phyloP scores from a whole-genome alignment of 331 rosid species.

The Erythrophleum ivorense region DNA sequence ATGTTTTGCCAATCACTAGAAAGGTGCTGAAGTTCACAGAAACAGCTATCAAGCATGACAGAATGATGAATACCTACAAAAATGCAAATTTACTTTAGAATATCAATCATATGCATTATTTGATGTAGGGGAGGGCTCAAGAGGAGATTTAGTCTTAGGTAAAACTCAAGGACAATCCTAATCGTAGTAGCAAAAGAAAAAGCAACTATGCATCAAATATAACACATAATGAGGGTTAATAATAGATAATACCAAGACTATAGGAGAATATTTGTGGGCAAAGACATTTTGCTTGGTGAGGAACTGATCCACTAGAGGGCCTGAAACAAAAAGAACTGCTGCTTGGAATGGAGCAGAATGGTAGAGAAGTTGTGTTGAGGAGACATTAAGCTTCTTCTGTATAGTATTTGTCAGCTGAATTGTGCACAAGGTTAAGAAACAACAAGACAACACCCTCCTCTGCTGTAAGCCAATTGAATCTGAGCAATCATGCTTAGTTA shows the following conservation, averaged over 20 bases:
- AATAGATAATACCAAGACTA: conserved; percentile 59
- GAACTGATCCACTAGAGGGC: conserved; percentile 74
- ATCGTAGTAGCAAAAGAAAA: too few species aligned
- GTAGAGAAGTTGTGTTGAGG: conserved; percentile 82
- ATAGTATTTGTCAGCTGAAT: conserved; percentile 84
- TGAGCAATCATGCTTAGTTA: background rate
- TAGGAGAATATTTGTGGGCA: conserved; percentile 65
- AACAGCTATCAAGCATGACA: conserved; percentile 78
- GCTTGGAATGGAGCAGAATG: conserved; percentile 88
- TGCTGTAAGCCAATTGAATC: background rate
- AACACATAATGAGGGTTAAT: background rate
- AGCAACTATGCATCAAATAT: background rate
- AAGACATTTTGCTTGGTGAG: conserved; percentile 73
- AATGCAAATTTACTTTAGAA: background rate
- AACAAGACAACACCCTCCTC: background rate
- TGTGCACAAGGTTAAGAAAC: conserved; percentile 50
- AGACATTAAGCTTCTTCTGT: conserved; percentile 79
- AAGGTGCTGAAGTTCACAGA: conserved; percentile 86
- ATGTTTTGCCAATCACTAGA: conserved; percentile 80
- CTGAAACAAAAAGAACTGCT: conserved; percentile 74
- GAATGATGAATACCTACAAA: conserved; percentile 63
- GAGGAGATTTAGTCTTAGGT: too few species aligned
- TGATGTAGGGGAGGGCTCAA: too few species aligned
- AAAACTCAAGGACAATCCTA: too few species aligned
- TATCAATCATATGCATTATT: background rate